These are phyloP conservation scores for Hypocrella siamensis DNA, from an alignment of 2,329 filamentous ascomycete species.

Conservation along the genomic window DNA sequence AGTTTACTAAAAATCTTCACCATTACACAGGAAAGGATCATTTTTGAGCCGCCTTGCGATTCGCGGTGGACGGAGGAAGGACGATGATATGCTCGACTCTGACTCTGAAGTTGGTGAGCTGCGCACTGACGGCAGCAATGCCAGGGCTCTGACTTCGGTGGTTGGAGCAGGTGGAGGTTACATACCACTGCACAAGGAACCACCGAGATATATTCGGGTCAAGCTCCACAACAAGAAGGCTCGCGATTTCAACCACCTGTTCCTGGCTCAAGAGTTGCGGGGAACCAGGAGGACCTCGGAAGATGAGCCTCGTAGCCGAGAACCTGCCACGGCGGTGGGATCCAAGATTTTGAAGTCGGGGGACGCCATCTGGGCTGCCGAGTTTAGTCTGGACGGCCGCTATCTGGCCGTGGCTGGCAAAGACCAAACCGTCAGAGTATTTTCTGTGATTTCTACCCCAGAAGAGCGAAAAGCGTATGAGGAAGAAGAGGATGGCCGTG, in stretches of 20 bases:
- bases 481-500: slow-evolving; percentile 32
- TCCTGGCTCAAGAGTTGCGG: slow-evolving; percentile 79
- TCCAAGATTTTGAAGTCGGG: slow-evolving; percentile 27
- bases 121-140: slow-evolving; percentile 67
- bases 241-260: slow-evolving; percentile 72
- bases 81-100: slow-evolving; percentile 41
- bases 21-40: slow-evolving; percentile 54
- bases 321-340: slow-evolving; percentile 20
- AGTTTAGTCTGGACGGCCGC: slow-evolving; percentile 83
- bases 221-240: slow-evolving; percentile 65
- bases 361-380: slow-evolving; percentile 77
- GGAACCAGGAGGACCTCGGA: slow-evolving; percentile 30
- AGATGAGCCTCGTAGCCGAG: slow-evolving; percentile 12
- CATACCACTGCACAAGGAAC: slow-evolving; percentile 75
- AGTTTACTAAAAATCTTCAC: too few relatives aligned
- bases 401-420: slow-evolving; percentile 88
- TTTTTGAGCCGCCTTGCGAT: slow-evolving; percentile 75
- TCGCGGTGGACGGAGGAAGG: slow-evolving; percentile 59
- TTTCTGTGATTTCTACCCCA: slow-evolving; percentile 69
- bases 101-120: slow-evolving; percentile 54
- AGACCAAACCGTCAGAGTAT: slow-evolving; percentile 72
- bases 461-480: slow-evolving; percentile 67
- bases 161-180: slow-evolving; percentile 55
- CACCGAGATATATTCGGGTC: slow-evolving; percentile 81
- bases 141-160: slow-evolving; percentile 65